These are phyloP conservation scores for Microcyclosporella mali DNA, from an alignment of 2,329 filamentous ascomycete genomes.

Conservation along the genomic window DNA sequence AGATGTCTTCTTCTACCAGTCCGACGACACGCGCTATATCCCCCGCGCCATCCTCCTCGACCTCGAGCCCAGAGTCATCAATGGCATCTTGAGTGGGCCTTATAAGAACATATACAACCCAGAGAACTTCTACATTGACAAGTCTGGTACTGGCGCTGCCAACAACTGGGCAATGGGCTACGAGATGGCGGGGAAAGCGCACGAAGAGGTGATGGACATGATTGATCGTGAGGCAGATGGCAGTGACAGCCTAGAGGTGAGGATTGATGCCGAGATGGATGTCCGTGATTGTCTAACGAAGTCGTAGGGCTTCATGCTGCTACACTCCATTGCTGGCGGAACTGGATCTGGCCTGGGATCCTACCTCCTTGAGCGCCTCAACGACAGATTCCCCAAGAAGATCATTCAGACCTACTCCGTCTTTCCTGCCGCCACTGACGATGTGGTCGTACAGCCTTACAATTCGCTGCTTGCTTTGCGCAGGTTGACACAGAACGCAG, in stretches of 20 bases:
- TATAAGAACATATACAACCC: conserved; percentile 99
- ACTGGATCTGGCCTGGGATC: conserved; percentile 95
- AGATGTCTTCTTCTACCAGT: conserved; percentile 98
- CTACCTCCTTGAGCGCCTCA: conserved; percentile 88
- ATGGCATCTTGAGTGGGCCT: conserved; percentile 83
- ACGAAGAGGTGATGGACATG: conserved; percentile 98
- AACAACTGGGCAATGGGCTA: conserved; percentile 99
- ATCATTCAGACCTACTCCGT: conserved; percentile 98
- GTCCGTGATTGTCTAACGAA: background rate
- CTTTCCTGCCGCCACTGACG: conserved; percentile 69
- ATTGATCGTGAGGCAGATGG: conserved; percentile 97
- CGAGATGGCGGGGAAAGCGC: conserved; percentile 81
- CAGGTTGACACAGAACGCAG: conserved; percentile 87
- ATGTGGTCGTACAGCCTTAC: conserved; percentile 97
- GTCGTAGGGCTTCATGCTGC: conserved; percentile 83
- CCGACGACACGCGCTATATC: conserved; percentile 97
- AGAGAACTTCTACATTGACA: conserved; percentile 96
- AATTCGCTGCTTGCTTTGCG: conserved; percentile 93
- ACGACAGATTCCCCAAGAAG: conserved; percentile 97
- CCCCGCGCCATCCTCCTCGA: conserved; percentile 93
- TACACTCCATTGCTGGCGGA: conserved; percentile 95
- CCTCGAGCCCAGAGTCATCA: conserved; percentile 87
- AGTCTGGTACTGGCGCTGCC: conserved; percentile 85
- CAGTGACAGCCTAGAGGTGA: conserved; percentile 86
- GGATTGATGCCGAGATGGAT: background rate